These are phyloP conservation scores for Yarrowia bubula DNA, from an alignment of 805 yeast species.

Conservation along the genomic window DNA sequence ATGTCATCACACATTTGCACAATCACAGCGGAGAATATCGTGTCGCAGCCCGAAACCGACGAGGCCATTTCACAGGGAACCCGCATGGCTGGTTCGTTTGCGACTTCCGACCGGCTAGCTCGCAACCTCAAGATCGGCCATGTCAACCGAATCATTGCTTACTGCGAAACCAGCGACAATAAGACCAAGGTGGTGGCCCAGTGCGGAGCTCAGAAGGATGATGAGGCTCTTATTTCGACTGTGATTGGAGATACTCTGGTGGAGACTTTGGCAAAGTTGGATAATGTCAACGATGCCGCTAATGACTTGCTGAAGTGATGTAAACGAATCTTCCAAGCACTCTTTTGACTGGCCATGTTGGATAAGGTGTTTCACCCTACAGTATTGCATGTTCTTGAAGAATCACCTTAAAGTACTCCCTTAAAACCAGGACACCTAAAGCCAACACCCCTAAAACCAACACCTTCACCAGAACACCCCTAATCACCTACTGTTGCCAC, in stretches of 20 bases:
- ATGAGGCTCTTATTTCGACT: conserved; percentile 15
- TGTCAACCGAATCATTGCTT: conserved; percentile 20
- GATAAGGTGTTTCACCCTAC: no score
- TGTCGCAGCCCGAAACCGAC: conserved; percentile 21
- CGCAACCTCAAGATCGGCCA: conserved; percentile 22
- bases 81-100: conserved; percentile 6
- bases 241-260: background rate
- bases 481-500: no score
- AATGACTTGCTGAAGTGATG: background rate
- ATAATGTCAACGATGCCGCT: conserved; percentile 8
- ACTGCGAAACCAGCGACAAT: background rate
- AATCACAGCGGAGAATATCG: conserved; percentile 3
- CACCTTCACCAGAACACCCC: no score
- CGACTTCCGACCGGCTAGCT: conserved; percentile 11
- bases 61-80: conserved; percentile 22
- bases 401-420: no score
- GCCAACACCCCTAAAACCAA: no score
- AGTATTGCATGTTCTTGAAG: no score
- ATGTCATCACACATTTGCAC: conserved; percentile 16
- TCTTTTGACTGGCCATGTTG: no score
- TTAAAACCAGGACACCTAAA: no score
- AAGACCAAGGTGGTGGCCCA: conserved; percentile 1
- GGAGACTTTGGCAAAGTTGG: conserved; percentile 9
- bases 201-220: conserved; percentile 7
- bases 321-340: background rate